Conservation (phyloP, 192 early-diverging fungal species). For the Chytriomyces hyalinus region DNA sequence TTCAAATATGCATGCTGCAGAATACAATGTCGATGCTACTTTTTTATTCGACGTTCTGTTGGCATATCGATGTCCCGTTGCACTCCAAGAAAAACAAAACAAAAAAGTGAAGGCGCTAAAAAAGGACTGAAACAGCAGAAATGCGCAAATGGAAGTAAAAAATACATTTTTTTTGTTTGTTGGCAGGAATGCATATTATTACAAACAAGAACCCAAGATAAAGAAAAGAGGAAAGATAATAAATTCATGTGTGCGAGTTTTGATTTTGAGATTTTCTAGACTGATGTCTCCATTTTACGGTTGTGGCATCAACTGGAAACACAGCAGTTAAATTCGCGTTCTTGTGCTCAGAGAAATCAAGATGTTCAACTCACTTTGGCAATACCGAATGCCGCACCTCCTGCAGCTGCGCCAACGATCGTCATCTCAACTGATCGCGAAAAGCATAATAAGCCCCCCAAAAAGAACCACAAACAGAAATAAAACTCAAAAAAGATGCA, state of each 20-base stretch:
- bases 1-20: not conserved
- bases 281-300: not conserved
- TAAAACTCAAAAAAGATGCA: too few species aligned
- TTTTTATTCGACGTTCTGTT: not conserved
- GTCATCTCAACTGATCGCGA: too few species aligned
- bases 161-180: not conserved
- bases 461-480: too few species aligned
- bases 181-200: not conserved
- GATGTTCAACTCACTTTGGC: too few species aligned
- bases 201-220: not conserved
- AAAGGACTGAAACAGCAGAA: not conserved
- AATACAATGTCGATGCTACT: not conserved
- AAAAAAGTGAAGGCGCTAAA: not conserved
- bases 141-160: not conserved
- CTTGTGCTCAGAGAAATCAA: too few species aligned
- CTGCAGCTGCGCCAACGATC: too few species aligned
- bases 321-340: too few species aligned
- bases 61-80: not conserved
- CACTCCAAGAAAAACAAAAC: not conserved
- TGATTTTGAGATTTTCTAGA: not conserved
- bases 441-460: too few species aligned
- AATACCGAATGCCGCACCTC: too few species aligned
- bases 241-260: not conserved
- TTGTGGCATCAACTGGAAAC: too few species aligned
- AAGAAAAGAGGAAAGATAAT: constrained; percentile 6